Conservation (phyloP, 2,329 filamentous ascomycete genomes). For the Chrysoporthe puriensis region DNA sequence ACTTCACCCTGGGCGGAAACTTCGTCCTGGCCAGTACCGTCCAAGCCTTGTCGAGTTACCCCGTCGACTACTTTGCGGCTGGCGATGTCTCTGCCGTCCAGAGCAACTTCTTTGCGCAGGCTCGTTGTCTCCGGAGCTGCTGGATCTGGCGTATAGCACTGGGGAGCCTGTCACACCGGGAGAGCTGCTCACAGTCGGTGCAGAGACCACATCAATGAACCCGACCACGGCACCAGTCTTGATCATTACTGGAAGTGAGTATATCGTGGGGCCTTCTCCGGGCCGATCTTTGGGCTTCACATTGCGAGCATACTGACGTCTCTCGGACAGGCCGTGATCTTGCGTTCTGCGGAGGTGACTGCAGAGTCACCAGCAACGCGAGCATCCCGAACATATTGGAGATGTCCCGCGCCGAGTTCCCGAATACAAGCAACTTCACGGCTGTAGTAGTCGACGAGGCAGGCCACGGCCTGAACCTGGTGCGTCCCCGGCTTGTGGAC, state of each 20-base stretch:
- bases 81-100: slow-evolving; percentile 53
- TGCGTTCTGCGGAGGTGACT: slow-evolving; percentile 67
- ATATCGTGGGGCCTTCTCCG: neutral
- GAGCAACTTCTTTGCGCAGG: slow-evolving; percentile 55
- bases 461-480: slow-evolving; percentile 56
- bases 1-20: slow-evolving; percentile 51
- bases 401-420: slow-evolving; percentile 45
- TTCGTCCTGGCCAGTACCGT: slow-evolving; percentile 48
- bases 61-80: slow-evolving; percentile 57
- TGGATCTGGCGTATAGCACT: slow-evolving; percentile 48
- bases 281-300: neutral
- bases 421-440: slow-evolving; percentile 52
- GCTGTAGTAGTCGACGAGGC: slow-evolving; percentile 57
- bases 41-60: slow-evolving; percentile 38
- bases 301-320: neutral
- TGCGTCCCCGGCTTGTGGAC: slow-evolving; percentile 17
- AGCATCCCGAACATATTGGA: slow-evolving; percentile 48
- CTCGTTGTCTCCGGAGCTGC: slow-evolving; percentile 58
- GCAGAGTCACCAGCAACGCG: slow-evolving; percentile 47
- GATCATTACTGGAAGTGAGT: slow-evolving; percentile 59
- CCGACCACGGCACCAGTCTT: slow-evolving; percentile 58
- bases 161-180: slow-evolving; percentile 62
- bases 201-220: slow-evolving; percentile 39
- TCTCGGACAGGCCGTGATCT: slow-evolving; percentile 47
- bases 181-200: slow-evolving; percentile 61